Evolutionary conservation across 1,284 basidiomycete genomes (phyloP), one percentile per base, ranked within the genome.

Genomic region (Cystobasidium slooffiae): DNA sequence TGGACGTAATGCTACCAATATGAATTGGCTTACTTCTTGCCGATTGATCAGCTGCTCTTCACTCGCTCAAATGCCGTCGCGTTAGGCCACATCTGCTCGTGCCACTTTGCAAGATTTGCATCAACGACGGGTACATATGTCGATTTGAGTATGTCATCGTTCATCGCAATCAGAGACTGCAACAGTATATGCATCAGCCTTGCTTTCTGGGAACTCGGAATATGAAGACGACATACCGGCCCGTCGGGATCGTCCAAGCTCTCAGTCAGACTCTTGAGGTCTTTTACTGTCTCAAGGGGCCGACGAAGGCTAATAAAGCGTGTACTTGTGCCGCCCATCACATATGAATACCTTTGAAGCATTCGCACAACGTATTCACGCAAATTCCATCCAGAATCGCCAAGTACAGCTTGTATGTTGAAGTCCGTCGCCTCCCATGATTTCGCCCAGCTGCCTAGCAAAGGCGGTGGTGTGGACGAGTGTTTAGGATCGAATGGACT

Each of bases 311-410:
- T 31, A 5, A 56, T 47, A 41, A 68, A 68, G 16, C 66, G 66
- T 53, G 52, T 58, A 3, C 53, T 52, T 18, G 55, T 56, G 22
- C 51, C 55, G 41, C 66, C 66, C 6, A 70, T 55, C 14, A 44
- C 68, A 24, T 70, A 70, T 6, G 68, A 59, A 46, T 70, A 70
- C 5, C 68, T 39, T 44, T 70, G 68, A 10, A 70, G n/a, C 31
- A 70, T 41, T 31, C 68, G 39, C 12, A 70, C 49, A 22, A 44
- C 22, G 44, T 61, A 70, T 24, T 70, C 68, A 24, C 68, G 55
- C 22, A 51, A 4, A 20, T 55, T 39, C 68, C 68, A 70, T 14
- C 31, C 46, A 53, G 49, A 37, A 18, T 59, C 31, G 22, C 66
- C 41, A 6, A 70, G 31, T 37, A 47, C 55, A 16, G 6, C 22